Evolutionary conservation across 768 basidiomycete genomes (phyloP).

Genomic region (Mycena pura): DNA sequence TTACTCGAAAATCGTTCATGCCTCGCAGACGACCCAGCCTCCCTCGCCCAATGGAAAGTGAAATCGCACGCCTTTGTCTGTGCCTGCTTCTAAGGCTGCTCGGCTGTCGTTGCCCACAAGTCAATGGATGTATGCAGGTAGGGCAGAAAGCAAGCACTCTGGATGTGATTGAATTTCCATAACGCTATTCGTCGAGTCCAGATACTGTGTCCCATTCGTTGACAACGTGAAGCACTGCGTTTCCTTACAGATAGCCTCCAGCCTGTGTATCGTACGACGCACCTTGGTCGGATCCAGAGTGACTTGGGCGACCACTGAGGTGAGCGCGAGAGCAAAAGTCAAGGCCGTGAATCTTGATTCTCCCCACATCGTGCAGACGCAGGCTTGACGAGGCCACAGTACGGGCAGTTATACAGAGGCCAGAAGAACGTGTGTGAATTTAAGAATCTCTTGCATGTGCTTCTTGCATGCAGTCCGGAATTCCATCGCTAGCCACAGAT

Average conservation of each 20-base stretch:
- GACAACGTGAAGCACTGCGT: slow-evolving; percentile 26
- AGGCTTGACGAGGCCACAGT: not conserved
- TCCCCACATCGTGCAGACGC: slow-evolving; percentile 9
- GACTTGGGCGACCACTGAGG: slow-evolving; percentile 1
- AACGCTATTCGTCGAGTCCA: slow-evolving; percentile 26
- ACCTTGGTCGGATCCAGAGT: slow-evolving; percentile 14
- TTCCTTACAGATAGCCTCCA: not conserved
- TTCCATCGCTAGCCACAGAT: too few relatives aligned
- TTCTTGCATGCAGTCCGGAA: too few relatives aligned
- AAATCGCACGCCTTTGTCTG: slow-evolving; percentile 25
- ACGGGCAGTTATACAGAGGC: not conserved
- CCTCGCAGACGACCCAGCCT: slow-evolving; percentile 28
- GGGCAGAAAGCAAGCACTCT: slow-evolving; percentile 3
- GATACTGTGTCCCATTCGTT: slow-evolving; percentile 18
- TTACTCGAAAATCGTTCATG: not conserved
- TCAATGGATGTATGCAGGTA: not conserved
- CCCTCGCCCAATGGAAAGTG: slow-evolving; percentile 22
- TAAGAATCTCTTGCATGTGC: too few relatives aligned
- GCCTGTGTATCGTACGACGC: not conserved
- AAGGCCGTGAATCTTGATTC: not conserved
- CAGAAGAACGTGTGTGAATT: not conserved
- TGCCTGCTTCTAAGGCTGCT: slow-evolving; percentile 14
- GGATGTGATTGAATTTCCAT: slow-evolving; percentile 18
- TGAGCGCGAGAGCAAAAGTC: not conserved
- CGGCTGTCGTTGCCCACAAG: slow-evolving; percentile 8